Base-by-base conservation (phyloP, 2,329 filamentous ascomycete species). In the Fusarium nematophilum region DNA sequence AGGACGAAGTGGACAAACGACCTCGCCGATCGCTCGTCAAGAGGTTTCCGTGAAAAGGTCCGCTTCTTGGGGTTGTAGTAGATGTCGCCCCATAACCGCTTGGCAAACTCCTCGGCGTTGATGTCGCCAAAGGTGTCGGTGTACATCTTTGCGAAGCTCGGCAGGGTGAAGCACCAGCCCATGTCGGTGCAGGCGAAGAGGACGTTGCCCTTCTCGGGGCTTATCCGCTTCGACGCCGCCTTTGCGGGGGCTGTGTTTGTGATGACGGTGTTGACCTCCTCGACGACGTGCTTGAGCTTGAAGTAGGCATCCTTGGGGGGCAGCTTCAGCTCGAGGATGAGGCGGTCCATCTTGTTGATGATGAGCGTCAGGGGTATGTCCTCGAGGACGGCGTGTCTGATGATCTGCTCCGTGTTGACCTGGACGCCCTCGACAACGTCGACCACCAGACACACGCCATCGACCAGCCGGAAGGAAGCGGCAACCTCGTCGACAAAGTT, bases 361-460 rank as follows among this genome's bases (percentile, higher is more conserved):
- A 99, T 87, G 58, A 99, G 80, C 1, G 92, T 95, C 66, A 99
- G 78, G 1, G 95, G 94, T 5, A 98, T 82, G 67, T 93, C 91
- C 73, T 97, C 92, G 23, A 97, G 82, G 3, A 97, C 90, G 3
- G 93, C 93, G 75, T 99, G 92, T 78, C 92, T 96, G 78, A 99
- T 97, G 69, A 97, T 93, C 74, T 97, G 91, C 77, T 99, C 94
- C 0, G 95, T 96, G 75, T 97, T 97, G 69, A 95, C 86, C 78
- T 98, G 95, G n/a, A 99, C 93, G n/a, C 95, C 95, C 75, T 99
- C 95, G 2, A 99, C 92, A 17, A 97, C 92, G 73, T 99, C 95
- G 13, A 99, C 93, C 11, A 99, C 90, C 42, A 99, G 79, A 46
- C 96, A 94, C 18, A 98, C 88, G 56, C 95, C 95, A 72, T 99